Base-by-base conservation (phyloP, 306 rosid species). In the Acacia confusa region DNA sequence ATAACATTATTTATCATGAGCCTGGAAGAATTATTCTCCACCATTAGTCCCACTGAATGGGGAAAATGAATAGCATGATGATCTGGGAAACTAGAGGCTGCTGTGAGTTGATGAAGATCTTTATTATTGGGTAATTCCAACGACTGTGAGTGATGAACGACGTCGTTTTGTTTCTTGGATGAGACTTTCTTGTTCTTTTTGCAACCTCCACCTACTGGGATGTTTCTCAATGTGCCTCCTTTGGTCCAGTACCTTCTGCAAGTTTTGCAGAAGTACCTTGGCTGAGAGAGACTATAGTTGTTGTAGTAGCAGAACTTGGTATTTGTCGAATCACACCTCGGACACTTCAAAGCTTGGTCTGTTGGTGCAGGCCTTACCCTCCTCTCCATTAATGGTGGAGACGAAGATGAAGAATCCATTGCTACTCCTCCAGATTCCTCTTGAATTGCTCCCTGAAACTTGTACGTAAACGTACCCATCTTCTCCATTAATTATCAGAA, bases 221-320 rank as follows among this genome's bases (percentile, higher is more conserved):
- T 89, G 89, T 90, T 92, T 19, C 97, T 74, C 2, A 92, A 89
- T 13, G 94, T 92, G 7, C 97, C 97, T 0, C 97, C 97, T 82
- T 92, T 90, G 32, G 97, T 92, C 97, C 97, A 92, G 75, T 92
- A 92, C 88, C 97, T 80, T 9, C 97, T 76, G 50, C 94, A 92
- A 1, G 97, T 87, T 83, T 92, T 92, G 92, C 97, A 92, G 44
- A 92, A 90, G 86, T 92, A 92, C 76, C 97, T 81, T 12, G 97
- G 97, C 84, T 92, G 97, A n/a, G 97, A 72, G 81, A 92, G 94
- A 55, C 97, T 92, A 80, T 92, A 92, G 81, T 92, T 92, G 87
- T 92, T 92, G 97, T 92, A 92, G 86, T 92, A 92, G 60, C 97
- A 92, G 73, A 92, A 92, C 57, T 92, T 92, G 82, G 94, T 92